Evolutionary conservation across 352 stramenopile genomes (phyloP), one percentile per base, ranked within the genome.

Genomic region (Globisporangium radiosum): DNA sequence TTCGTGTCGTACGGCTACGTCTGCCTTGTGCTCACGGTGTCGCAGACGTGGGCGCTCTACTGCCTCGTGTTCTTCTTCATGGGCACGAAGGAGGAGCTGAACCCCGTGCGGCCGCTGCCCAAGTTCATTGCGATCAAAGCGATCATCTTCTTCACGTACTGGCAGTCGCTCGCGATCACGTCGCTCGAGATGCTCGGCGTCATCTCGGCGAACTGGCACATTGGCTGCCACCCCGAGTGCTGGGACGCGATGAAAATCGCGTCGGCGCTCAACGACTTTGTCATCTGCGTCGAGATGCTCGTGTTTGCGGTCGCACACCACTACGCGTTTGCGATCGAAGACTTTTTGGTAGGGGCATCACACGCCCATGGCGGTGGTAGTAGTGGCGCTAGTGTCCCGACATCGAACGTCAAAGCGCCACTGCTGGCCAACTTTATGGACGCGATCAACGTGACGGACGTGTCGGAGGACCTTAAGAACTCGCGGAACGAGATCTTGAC

Each of bases 71-170:
- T 98, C 47, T 97, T 98, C 65, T 98, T 97, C 73, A 66, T 94
- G 48, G 93, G 78, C n/a, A 95, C 89, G 5, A 82, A 95, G 54
- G 82, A 96, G 52, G 87, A 97, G 58, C 71, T 98, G 53, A 73
- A 76, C 38, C 90, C 92, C 25, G 90, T 97, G 56, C 74, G 89
- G 13, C 92, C 92, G 45, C 79, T 96, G 62, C 84, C 81, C n/a
- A 98, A 98, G 68, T 98, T 98, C 66, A 60, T 98, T 42, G 85
- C 84, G 5, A 97, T 98, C 66, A 98, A 98, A 63, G 85, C 83
- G 5, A 94, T 98, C 57, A 96, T 98, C 44, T 98, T 98, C 71
- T 97, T 98, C 62, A 97, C 88, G 33, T 98, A 94, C 72, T 98
- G 92, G 92, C 92, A 98, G 77, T 92, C 79, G 37, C 71, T 97